Evolutionary conservation across 805 yeast genomes (phyloP), one percentile per base, ranked within the genome.

Genomic region (Ascoidea tarda): DNA sequence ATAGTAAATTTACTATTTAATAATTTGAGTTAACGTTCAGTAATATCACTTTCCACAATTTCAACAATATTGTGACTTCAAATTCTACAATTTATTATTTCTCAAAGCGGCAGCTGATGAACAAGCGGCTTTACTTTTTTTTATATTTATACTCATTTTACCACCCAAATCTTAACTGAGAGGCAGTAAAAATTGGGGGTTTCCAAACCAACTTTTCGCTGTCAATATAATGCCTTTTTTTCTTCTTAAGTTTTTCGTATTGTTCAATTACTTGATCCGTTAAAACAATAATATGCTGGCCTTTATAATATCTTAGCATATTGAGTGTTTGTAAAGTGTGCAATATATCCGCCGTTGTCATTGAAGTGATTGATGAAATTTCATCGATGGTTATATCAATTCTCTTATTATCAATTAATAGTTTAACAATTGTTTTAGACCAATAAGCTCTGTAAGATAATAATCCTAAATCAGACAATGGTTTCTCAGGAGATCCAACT

Each of bases 401-500:
- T 55, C 84, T 88, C 14, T 73, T 68, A 38, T 76, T 72, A 59
- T 86, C 93, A 46, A 84, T 82, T 46, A 93, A 69, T 33, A 88
- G 64, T 51, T 79, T 81, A 10, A 89, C 81, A 54, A 93, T 73
- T 0, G 91, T 82, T 61, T 93, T 98, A 0, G 97, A 81, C 99
- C 99, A 93, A 64, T 77, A 93, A 0, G 97, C 96, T 66, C 99
- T 80, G 63, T 93, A 93, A 5, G 96, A 86, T 33, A 93, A 73
- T 38, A 93, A 73, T 46, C 99, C 99, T 63, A 93, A 74, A 74
- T 93, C 99, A 0, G 96, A 87, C 28, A 93, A 72, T 2, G 99
- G 99, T 63, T 93, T 93, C 68, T 93, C 99, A 0, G 99, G 99
- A 0, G 96, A 88, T 0, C 99, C 99, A 4, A 82, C 79, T 65